Conservation (phyloP, 2,329 filamentous ascomycete species). For the Lasiodiplodia citricola region DNA sequence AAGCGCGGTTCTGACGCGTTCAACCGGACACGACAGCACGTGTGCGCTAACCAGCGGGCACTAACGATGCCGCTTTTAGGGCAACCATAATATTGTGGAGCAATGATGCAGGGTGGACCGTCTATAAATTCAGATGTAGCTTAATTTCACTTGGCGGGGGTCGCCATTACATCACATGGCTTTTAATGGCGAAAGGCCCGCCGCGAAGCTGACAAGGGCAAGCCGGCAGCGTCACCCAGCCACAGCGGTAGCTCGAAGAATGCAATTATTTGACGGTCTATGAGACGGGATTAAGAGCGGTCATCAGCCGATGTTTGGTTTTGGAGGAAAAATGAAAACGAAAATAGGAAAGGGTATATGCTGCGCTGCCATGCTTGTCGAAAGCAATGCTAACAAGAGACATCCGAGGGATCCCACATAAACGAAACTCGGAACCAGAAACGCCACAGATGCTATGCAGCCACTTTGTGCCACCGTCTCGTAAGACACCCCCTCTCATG, state of each 20-base stretch:
- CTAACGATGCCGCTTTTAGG: conserved; percentile 7
- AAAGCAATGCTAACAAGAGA: conserved; percentile 23
- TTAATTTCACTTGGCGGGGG: not conserved
- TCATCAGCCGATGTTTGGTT: conserved; percentile 11
- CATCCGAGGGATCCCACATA: not conserved
- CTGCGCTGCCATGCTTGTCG: conserved; percentile 22
- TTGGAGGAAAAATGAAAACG: conserved; percentile 17
- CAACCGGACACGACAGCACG: not conserved
- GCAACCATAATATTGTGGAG: conserved; percentile 7
- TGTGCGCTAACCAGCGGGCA: not conserved
- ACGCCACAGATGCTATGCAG: conserved; percentile 26
- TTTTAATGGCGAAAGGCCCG: not conserved
- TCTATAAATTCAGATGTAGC: not conserved
- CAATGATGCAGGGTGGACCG: conserved; percentile 3
- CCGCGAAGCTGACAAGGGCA: not conserved
- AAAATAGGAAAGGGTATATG: conserved; percentile 26
- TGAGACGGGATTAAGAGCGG: not conserved
- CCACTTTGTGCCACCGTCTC: conserved; percentile 18
- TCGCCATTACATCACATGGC: not conserved
- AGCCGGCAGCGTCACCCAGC: not conserved
- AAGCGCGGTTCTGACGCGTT: not conserved
- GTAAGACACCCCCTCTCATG: conserved; percentile 2
- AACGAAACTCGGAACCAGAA: conserved; percentile 19
- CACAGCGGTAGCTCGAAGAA: not conserved
- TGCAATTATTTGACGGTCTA: not conserved